phyloP scores from a whole-genome alignment of 1,284 basidiomycete species.

The Melampsora americana region DNA sequence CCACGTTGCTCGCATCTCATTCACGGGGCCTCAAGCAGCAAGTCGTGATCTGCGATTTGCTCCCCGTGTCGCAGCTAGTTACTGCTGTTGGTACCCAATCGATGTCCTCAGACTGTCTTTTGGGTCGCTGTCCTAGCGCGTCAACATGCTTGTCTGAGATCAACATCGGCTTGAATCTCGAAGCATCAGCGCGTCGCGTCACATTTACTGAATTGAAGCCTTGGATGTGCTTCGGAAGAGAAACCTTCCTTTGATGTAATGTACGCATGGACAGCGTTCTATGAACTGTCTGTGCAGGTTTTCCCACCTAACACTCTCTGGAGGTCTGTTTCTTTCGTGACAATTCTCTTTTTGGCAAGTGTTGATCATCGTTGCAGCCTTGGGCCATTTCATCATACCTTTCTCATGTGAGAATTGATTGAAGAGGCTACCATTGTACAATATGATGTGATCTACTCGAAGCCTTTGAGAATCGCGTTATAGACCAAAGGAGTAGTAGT shows the following conservation, averaged over 20 bases:
- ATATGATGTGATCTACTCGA: too few relatives aligned
- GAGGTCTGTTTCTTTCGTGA: too few relatives aligned
- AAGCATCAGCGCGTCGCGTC: too few relatives aligned
- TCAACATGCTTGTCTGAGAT: slow-evolving; percentile 1
- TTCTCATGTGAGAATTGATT: too few relatives aligned
- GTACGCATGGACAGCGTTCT: slow-evolving; percentile 32
- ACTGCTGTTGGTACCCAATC: slow-evolving; percentile 22
- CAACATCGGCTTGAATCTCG: not conserved
- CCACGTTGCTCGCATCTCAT: not conserved
- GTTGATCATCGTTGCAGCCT: too few relatives aligned
- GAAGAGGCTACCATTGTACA: too few relatives aligned
- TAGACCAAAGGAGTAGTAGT: too few relatives aligned
- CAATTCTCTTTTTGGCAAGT: too few relatives aligned
- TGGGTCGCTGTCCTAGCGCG: slow-evolving; percentile 12
- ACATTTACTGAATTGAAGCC: too few relatives aligned
- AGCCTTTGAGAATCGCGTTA: too few relatives aligned
- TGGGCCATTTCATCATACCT: too few relatives aligned
- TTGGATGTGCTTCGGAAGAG: not conserved
- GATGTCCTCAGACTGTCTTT: not conserved
- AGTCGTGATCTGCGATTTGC: not conserved
- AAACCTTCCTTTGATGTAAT: not conserved
- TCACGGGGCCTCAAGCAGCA: slow-evolving; percentile 7
- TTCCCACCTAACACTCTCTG: too few relatives aligned
- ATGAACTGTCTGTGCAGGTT: slow-evolving; percentile 13
- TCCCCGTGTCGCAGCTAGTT: slow-evolving; percentile 13